Conservation (phyloP, 2,329 filamentous ascomycete species). For the Xylariales sp. region DNA sequence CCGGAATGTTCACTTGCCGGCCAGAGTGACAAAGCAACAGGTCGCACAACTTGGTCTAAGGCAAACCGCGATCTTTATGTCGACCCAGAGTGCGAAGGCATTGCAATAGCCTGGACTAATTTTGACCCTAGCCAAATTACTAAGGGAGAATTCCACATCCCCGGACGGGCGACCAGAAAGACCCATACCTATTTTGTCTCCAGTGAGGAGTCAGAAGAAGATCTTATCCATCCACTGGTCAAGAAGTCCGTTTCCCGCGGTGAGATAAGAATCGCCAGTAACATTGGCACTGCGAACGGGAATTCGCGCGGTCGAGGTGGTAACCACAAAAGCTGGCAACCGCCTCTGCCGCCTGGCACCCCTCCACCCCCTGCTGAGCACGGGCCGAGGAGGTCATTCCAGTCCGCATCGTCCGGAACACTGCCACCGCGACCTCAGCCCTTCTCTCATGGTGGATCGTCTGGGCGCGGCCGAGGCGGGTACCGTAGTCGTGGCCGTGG, state of each 20-base stretch:
- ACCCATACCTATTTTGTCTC: conserved; percentile 50
- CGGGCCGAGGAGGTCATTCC: conserved; percentile 33
- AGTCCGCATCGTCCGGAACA: conserved; percentile 38
- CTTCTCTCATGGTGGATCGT: conserved; percentile 21
- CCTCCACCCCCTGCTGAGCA: conserved; percentile 35
- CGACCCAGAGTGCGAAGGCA: conserved; percentile 56
- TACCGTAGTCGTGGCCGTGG: conserved; percentile 33
- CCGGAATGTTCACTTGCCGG: conserved; percentile 61
- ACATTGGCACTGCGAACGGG: conserved; percentile 40
- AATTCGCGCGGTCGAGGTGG: conserved; percentile 23
- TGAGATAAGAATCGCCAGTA: conserved; percentile 47
- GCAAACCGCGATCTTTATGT: conserved; percentile 62
- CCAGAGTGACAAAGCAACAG: conserved; percentile 38
- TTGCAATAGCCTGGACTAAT: conserved; percentile 52
- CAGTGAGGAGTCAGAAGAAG: conserved; percentile 51
- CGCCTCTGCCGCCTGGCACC: conserved; percentile 44
- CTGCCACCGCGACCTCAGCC: conserved; percentile 43
- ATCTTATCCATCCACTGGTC: conserved; percentile 47
- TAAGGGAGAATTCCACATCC: conserved; percentile 44
- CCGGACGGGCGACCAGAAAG: conserved; percentile 44
- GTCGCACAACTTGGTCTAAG: conserved; percentile 64
- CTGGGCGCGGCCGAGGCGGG: conserved; percentile 51
- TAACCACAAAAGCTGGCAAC: conserved; percentile 38
- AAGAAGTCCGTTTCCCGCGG: conserved; percentile 39
- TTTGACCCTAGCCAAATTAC: conserved; percentile 26